Percentiles rank a stretch among this genome's conserved stretches.
phyloP scores from a whole-genome alignment of 2,329 filamentous ascomycete species.

The Clarireedia homoeocarpa region DNA sequence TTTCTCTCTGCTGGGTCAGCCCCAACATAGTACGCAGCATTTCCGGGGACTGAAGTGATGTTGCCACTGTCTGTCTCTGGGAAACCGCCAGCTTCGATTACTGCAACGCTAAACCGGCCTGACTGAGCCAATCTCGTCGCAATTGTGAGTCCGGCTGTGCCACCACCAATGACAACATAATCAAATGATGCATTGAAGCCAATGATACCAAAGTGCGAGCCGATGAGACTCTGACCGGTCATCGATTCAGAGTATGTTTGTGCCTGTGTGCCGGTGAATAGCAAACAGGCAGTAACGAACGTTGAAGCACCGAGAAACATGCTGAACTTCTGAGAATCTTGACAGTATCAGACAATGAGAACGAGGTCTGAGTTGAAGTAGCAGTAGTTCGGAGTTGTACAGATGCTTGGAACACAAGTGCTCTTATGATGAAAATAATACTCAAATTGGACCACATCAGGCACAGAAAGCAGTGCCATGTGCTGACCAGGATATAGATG shows the following conservation, averaged over 20 bases:
- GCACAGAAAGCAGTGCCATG: no score
- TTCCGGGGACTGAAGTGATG: not conserved
- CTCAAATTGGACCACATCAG: no score
- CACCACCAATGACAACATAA: slow-evolving; percentile 39
- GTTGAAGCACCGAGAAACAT: no score
- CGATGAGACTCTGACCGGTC: not conserved
- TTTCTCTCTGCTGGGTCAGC: not conserved
- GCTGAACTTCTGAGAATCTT: no score
- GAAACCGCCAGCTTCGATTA: slow-evolving; percentile 13
- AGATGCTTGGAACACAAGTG: no score
- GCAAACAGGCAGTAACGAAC: no score
- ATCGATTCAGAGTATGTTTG: not conserved
- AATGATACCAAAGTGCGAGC: not conserved
- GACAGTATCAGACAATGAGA: no score
- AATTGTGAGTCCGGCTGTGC: slow-evolving; percentile 36
- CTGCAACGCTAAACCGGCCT: slow-evolving; percentile 23
- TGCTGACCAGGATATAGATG: no score
- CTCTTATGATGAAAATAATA: no score
- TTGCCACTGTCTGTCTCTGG: not conserved
- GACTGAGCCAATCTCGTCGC: slow-evolving; percentile 53
- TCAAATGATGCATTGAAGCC: slow-evolving; percentile 23
- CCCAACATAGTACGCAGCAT: slow-evolving; percentile 1
- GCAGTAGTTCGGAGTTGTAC: no score
- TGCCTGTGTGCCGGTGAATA: not conserved
- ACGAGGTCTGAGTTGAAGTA: no score